phyloP scores from a whole-genome alignment of 176 grass and related monocot genomes.

The Ensete ventricosum region DNA sequence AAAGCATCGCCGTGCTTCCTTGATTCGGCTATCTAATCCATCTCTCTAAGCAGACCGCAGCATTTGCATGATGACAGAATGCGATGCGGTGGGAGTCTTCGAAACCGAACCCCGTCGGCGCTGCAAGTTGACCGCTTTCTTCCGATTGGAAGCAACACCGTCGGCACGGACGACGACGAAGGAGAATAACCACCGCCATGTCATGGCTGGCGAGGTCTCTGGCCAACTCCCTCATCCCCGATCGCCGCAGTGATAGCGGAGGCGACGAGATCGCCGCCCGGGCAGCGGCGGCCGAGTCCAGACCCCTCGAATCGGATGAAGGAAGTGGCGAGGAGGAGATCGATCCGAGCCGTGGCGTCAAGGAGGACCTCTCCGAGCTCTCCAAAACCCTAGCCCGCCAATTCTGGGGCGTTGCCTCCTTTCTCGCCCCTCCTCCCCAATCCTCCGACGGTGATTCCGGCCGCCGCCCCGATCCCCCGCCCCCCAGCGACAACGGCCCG shows the following conservation, averaged over 20 bases:
- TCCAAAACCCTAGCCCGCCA: conserved; percentile 51
- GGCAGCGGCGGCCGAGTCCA: background rate
- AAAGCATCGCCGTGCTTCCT: too few species aligned
- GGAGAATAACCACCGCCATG: conserved; percentile 34
- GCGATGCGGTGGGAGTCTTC: too few species aligned
- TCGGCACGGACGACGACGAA: background rate
- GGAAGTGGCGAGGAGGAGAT: conserved; percentile 3
- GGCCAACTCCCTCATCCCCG: conserved; percentile 42
- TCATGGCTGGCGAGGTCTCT: conserved; percentile 82
- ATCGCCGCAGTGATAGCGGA: conserved; percentile 14
- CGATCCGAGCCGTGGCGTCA: conserved; percentile 55
- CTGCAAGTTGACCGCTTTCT: too few species aligned
- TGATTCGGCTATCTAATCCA: too few species aligned
- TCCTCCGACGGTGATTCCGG: background rate
- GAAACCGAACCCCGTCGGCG: too few species aligned
- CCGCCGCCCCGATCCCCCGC: background rate
- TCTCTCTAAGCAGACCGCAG: too few species aligned
- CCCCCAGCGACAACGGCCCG: too few species aligned
- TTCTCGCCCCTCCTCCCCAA: conserved; percentile 35
- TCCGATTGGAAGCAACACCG: too few species aligned
- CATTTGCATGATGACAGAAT: too few species aligned
- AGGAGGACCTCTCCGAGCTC: conserved; percentile 84
- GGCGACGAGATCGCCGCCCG: conserved; percentile 3
- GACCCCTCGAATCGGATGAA: background rate
- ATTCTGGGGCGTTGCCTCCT: conserved; percentile 70